These are phyloP conservation scores for Prunus yedoensis DNA, from an alignment of 331 rosid species.

Conservation along the genomic window DNA sequence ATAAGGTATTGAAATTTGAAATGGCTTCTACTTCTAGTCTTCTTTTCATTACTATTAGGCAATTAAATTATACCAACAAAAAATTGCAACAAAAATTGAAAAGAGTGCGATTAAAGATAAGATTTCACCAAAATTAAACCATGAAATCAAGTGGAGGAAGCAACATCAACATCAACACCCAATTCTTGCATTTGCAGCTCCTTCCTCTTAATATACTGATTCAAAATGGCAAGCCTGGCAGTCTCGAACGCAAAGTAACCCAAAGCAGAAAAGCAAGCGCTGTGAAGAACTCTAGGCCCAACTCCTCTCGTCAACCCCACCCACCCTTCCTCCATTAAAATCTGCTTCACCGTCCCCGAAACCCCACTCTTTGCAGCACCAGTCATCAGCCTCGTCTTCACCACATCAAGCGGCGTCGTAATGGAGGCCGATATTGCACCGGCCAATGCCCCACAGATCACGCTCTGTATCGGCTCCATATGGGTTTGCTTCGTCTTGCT, in stretches of 20 bases:
- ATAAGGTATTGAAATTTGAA: not conserved
- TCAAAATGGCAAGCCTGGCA: slow-evolving; percentile 64
- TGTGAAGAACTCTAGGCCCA: slow-evolving; percentile 92
- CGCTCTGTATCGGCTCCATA: slow-evolving; percentile 77
- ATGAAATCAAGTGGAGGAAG: not conserved
- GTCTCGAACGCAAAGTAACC: slow-evolving; percentile 97
- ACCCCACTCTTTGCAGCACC: slow-evolving; percentile 57
- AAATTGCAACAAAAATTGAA: not conserved
- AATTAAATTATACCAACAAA: not conserved
- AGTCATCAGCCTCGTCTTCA: slow-evolving; percentile 91
- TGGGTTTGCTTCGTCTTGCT: slow-evolving; percentile 25
- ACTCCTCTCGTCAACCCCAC: slow-evolving; percentile 78
- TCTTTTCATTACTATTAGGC: not conserved
- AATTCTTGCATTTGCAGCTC: slow-evolving; percentile 42
- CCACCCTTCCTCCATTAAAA: slow-evolving; percentile 80
- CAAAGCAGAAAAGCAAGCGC: slow-evolving; percentile 86
- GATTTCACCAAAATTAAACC: not conserved
- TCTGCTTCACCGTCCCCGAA: slow-evolving; percentile 53
- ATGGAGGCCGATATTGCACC: slow-evolving; percentile 86
- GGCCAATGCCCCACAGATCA: slow-evolving; percentile 79
- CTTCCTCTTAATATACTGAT: slow-evolving; percentile 56
- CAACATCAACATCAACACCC: slow-evolving; percentile 16
- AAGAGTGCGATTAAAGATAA: not conserved
- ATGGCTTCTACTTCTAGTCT: not conserved
- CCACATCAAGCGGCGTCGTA: slow-evolving; percentile 88